phyloP scores from a whole-genome alignment of 225 moss, liverwort and hornwort genomes.

The Straminergon stramineum region DNA sequence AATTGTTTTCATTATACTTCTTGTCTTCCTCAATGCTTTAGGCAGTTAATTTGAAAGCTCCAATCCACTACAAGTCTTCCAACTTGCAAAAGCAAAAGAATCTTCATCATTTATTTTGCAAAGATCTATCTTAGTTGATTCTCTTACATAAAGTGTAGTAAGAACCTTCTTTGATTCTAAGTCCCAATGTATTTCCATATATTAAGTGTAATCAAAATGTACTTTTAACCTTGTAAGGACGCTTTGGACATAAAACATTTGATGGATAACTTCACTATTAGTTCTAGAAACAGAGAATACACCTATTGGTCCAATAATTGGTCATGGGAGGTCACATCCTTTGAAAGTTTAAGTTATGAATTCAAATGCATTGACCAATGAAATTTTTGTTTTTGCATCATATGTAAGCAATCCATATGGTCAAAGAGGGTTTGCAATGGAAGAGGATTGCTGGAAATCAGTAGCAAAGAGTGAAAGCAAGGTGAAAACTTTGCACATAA shows the following conservation, averaged over 20 bases:
- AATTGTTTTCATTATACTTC: background rate
- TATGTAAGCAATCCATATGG: background rate
- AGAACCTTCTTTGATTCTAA: rapidly evolving
- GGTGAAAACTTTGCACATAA: too few relatives aligned
- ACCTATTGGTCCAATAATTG: background rate
- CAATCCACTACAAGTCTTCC: background rate
- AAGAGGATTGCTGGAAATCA: too few relatives aligned
- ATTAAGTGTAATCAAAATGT: background rate
- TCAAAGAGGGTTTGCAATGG: background rate
- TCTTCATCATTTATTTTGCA: background rate
- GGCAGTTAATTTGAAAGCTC: background rate
- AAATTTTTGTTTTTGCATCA: too few relatives aligned
- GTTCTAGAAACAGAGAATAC: background rate
- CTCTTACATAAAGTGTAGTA: background rate
- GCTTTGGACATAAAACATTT: rapidly evolving
- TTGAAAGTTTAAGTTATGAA: background rate
- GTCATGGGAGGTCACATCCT: rapidly evolving
- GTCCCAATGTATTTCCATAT: background rate
- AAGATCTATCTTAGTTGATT: background rate
- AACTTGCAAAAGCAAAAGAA: background rate
- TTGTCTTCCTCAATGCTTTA: background rate
- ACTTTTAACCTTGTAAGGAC: rapidly evolving
- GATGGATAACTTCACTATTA: background rate
- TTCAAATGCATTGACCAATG: background rate
- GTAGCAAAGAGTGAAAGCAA: too few relatives aligned